Evolutionary conservation across 345 rosid species (phyloP).

Genomic region (Ceriops decandra): DNA sequence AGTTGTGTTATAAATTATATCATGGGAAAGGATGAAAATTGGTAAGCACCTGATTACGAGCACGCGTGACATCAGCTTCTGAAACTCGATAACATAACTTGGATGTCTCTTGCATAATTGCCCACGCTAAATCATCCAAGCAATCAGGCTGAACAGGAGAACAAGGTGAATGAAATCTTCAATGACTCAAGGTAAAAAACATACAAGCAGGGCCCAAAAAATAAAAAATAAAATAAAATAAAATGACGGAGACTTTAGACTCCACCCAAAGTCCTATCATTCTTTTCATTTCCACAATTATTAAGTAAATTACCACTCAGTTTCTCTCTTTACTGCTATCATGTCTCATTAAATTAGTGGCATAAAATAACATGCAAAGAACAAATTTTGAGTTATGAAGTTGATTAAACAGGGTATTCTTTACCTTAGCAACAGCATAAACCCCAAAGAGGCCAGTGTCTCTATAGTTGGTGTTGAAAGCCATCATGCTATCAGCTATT

Average conservation of each 20-base stretch:
- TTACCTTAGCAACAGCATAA: slow-evolving; percentile 97
- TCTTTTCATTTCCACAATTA: too few relatives aligned
- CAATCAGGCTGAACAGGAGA: slow-evolving; percentile 52
- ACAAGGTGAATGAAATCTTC: too few relatives aligned
- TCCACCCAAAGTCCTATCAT: too few relatives aligned
- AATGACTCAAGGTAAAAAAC: too few relatives aligned
- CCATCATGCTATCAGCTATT: slow-evolving; percentile 95
- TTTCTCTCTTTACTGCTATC: too few relatives aligned
- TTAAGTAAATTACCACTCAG: too few relatives aligned
- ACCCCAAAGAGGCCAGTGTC: slow-evolving; percentile 98
- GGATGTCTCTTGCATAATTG: slow-evolving; percentile 84
- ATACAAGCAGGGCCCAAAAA: too few relatives aligned
- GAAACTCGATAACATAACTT: slow-evolving; percentile 88
- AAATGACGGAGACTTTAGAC: too few relatives aligned
- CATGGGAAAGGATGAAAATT: not conserved
- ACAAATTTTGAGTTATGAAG: not conserved
- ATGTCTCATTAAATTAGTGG: too few relatives aligned
- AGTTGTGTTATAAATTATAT: not conserved
- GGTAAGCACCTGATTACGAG: slow-evolving; percentile 79
- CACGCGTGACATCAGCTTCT: slow-evolving; percentile 92
- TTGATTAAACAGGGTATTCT: not conserved
- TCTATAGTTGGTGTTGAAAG: slow-evolving; percentile 97
- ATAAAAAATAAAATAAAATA: too few relatives aligned
- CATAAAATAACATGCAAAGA: not conserved
- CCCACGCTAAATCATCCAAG: slow-evolving; percentile 90